Evolutionary conservation across 306 rosid species (phyloP), one percentile per base, ranked within the genome.

Genomic region (Trichosanthes cucumerina): DNA sequence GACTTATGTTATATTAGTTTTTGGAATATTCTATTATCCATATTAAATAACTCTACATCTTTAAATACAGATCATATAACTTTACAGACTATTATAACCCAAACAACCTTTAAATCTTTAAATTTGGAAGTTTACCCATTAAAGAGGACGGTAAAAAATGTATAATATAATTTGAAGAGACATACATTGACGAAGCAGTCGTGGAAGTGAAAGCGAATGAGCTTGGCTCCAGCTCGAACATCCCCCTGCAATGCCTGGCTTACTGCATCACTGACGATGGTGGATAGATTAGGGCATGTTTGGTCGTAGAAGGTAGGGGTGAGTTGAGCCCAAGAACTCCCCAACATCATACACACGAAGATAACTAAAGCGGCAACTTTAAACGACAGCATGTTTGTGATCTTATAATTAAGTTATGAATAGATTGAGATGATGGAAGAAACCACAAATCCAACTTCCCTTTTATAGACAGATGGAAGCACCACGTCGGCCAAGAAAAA

Each of bases 181-280:
- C 9, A 44, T 73, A 84, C 87, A 3, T 74, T 50, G 49, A 82
- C 85, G 1, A 85, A 77, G 75, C 88, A 85, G 14, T 85, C 86
- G 3, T 85, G 88, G 54, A 82, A 85, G 46, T 82, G 85, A 23
- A 85, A 78, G n/a, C 86, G 87, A 59, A 81, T 78, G 59, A 84
- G 84, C 21, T 78, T 81, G 33, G 87, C 84, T 19, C 84, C 87
- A 2, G 80, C 70, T 34, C 87, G 80, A 31, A 74, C 79, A 39
- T 84, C 84, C 5, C n/a, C 52, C 33, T 38, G 59, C 18, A 28
- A 53, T 44, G 87, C 81, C 52, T 59, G n/a, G 47, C 59, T 47
- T 15, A 84, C 68, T 41, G 69, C 74, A 14, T 33, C 72, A 5
- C 78, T 53, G 6, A 78, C 82, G 6, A 84, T 7, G 26, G 21